Base-by-base conservation (phyloP, 1,284 basidiomycete genomes). In the Microbotryum scabiosae region DNA sequence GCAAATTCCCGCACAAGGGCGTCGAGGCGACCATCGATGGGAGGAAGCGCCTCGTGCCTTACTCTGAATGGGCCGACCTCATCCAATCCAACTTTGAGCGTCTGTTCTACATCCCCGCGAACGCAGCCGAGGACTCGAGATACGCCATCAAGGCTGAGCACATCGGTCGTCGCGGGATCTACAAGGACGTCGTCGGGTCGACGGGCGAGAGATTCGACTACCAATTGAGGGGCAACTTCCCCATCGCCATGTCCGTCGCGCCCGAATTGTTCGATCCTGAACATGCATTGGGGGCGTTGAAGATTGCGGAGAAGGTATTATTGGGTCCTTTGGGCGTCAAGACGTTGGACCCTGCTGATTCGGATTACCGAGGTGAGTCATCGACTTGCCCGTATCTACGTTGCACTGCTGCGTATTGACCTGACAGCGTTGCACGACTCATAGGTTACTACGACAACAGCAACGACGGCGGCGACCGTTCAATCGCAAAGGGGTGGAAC, bases 201-300 rank as follows among this genome's bases (percentile, higher is more conserved):
- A 87, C 85, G 16, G 82, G 89, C 59, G 90, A 92, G 75, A 97
- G 91, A 87, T 89, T 90, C 8, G 93, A 98, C 77, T 98, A 98
- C 75, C 94, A 97, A 76, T 72, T 75, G 54, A 71, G 76, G 14
- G 63, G 63, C 32, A 72, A 74, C 55, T 72, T 73, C 62, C 74
- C 75, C 4, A 88, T 97, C 66, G 90, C 94, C 2, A 97, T 97
- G 94, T 84, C 87, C 7, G 92, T 97, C 44, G 94, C 94, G 1
- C 94, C 94, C 8, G 94, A 98, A 76, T 77, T 98, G 51, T 98
- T 98, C 76, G 82, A 90, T 59, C 82, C 83, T 5, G 75, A 82
- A 57, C 86, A 88, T 71, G 94, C 90, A 0, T 77, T 96, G 36
- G 80, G 78, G 6, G 89, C 90, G 0, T 78, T 97, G 44, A 80